A percentile compares a stretch with the other conserved stretches of the same genome.
These are phyloP conservation scores for Suillus clintonianus DNA, from an alignment of 768 basidiomycete genomes.

Conservation along the genomic window DNA sequence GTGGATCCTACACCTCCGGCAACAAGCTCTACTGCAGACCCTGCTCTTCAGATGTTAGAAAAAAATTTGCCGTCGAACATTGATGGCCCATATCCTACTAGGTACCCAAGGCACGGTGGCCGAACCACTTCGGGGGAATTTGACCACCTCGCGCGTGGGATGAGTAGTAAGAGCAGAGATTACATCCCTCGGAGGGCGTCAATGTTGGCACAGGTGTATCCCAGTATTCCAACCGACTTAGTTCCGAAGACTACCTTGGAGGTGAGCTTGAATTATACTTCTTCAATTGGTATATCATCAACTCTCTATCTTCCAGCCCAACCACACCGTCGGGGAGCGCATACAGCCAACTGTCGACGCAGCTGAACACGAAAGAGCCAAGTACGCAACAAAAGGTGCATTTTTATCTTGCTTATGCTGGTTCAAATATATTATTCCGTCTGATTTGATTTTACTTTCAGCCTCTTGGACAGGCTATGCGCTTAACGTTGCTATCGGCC, in stretches of 20 bases:
- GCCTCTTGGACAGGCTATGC: constrained; percentile 12
- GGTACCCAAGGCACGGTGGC: neutral
- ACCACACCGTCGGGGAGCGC: constrained; percentile 44
- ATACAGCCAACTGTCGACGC: constrained; percentile 48
- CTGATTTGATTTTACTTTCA: constrained; percentile 1
- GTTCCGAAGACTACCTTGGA: neutral
- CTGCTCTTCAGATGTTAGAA: neutral
- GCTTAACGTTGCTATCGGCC: constrained; percentile 25
- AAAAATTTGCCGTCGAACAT: neutral
- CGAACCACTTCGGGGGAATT: neutral
- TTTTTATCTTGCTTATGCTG: neutral
- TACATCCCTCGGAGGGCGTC: neutral
- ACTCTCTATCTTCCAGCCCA: neutral
- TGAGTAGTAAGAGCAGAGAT: neutral
- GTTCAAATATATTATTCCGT: neutral
- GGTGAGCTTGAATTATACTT: neutral
- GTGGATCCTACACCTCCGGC: neutral
- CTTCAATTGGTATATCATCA: neutral
- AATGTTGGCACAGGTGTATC: neutral
- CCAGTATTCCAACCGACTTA: neutral
- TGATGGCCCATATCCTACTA: neutral
- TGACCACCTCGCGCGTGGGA: neutral
- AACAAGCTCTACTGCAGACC: neutral
- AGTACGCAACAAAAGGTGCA: constrained; percentile 44
- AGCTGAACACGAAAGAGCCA: constrained; percentile 45